Conservation (phyloP, 2,329 filamentous ascomycete genomes). For the Fusarium vanettenii region DNA sequence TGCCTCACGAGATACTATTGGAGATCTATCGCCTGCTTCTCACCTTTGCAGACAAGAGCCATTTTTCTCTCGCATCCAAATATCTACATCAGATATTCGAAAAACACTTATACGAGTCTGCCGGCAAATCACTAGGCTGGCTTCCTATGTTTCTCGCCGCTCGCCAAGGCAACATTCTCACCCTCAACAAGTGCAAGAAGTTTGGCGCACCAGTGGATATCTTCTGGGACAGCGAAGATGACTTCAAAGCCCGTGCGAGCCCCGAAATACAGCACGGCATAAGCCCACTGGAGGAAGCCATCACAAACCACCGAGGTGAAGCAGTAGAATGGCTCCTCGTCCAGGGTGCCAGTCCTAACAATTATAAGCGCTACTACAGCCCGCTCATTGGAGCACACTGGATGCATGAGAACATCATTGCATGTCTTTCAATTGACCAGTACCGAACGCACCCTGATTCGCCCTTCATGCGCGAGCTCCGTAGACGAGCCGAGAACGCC, state of each 20-base stretch:
- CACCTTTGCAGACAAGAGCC: not conserved
- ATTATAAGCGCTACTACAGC: not conserved
- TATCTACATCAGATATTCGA: not conserved
- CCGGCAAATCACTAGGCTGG: not conserved
- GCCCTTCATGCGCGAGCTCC: not conserved
- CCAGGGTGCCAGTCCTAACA: not conserved
- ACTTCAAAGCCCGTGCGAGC: not conserved
- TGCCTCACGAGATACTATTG: not conserved
- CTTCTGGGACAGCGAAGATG: not conserved
- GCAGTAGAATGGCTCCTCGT: not conserved
- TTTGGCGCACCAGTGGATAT: not conserved
- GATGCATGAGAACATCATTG: not conserved
- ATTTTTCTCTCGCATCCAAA: not conserved
- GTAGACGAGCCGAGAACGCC: not conserved
- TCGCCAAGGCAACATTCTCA: not conserved
- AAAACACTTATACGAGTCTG: not conserved
- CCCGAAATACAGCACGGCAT: not conserved
- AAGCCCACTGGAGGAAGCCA: not conserved
- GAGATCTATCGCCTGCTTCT: not conserved
- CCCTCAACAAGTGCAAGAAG: not conserved
- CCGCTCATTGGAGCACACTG: not conserved
- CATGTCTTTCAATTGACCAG: not conserved
- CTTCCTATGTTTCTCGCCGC: not conserved
- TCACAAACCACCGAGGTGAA: not conserved
- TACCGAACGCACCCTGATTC: not conserved